Base-by-base conservation (phyloP, 768 basidiomycete species). In the Tulasnella sp. region DNA sequence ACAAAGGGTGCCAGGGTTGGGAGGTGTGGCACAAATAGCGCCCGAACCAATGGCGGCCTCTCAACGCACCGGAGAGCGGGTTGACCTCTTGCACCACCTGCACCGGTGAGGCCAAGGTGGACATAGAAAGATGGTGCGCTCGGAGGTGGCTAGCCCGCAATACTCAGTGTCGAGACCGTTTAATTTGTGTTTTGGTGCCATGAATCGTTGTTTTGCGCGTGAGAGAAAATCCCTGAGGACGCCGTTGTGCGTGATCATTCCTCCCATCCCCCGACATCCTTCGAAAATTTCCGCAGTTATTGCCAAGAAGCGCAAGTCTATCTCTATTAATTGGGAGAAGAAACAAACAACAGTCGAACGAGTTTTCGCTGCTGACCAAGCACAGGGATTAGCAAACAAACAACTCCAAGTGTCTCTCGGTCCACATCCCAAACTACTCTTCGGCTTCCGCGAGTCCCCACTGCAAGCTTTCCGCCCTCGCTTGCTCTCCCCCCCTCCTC, bases 371-470 rank as follows among this genome's bases (percentile, higher is more conserved):
- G 62, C 62, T 68, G 5, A 68, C 62, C 4, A 68, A 68, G 24
- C 16, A n/a, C 12, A 68, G 62, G 62, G 62, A 68, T 34, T 68
- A n/a, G n/a, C 62, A 68, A 68, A 68, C 62, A 68, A 68, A n/a
- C 62, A n/a, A n/a, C 62, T n/a, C n/a, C n/a, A n/a, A n/a, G n/a
- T 68, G 62, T 68, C 42, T 44, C 42, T 44, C 62, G 62, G 72
- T 40, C 72, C 38, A 74, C 27, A 24, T 74, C 72, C n/a, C 72
- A 39, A 74, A n/a, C 48, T n/a, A n/a, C 48, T n/a, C 72, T 74
- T 74, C 72, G 39, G 72, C 72, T 74, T 39, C 72, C 44, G 72
- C 72, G 44, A n/a, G 62, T 34, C 72, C 72, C 72, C 72, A 46
- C n/a, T 34, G 21, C 16, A 74, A 74, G 72, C 72, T 74, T 74